phyloP scores from a whole-genome alignment of 2,329 filamentous ascomycete species.

The Dendryphion nanum region DNA sequence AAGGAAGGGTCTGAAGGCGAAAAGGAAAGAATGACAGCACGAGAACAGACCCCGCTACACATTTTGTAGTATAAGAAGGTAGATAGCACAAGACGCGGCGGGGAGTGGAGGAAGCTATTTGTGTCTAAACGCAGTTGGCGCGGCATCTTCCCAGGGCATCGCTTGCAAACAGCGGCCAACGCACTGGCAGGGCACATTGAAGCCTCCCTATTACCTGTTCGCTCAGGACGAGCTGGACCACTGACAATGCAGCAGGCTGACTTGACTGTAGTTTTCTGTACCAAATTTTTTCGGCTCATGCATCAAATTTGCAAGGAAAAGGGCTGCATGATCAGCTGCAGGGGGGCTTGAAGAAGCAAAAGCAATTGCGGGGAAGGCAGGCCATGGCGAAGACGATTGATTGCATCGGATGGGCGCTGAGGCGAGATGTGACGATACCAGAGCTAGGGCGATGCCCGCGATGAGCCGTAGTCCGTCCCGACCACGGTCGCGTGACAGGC shows the following conservation, averaged over 20 bases:
- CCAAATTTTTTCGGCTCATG: slow-evolving; percentile 28
- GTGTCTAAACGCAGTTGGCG: slow-evolving; percentile 37
- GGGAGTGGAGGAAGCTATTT: slow-evolving; percentile 29
- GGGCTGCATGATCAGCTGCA: slow-evolving; percentile 42
- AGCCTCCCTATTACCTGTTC: slow-evolving; percentile 14
- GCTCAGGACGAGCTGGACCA: slow-evolving; percentile 17
- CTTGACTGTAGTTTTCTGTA: slow-evolving; percentile 11
- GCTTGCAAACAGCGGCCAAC: slow-evolving; percentile 27
- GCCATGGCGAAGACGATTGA: slow-evolving; percentile 6
- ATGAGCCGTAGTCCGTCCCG: neutral
- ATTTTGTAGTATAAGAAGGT: slow-evolving; percentile 27
- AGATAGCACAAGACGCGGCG: slow-evolving; percentile 22
- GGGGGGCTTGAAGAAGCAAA: slow-evolving; percentile 32
- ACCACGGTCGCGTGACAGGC: neutral
- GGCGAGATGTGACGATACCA: slow-evolving; percentile 22
- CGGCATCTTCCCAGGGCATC: slow-evolving; percentile 21
- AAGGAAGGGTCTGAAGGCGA: slow-evolving; percentile 9
- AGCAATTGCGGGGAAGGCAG: slow-evolving; percentile 40
- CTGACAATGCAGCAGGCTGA: slow-evolving; percentile 29
- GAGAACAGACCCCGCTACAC: slow-evolving; percentile 18
- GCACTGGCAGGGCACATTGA: slow-evolving; percentile 32
- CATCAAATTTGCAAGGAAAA: slow-evolving; percentile 27
- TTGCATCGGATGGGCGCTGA: slow-evolving; percentile 8
- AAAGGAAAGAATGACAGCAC: slow-evolving; percentile 14
- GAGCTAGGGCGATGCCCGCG: slow-evolving; percentile 4